A percentile compares a stretch with the other conserved stretches of the same genome.
These are phyloP conservation scores for Barnettozyma hawaiiensis DNA, from an alignment of 1,139 yeast genomes.

Conservation along the genomic window DNA sequence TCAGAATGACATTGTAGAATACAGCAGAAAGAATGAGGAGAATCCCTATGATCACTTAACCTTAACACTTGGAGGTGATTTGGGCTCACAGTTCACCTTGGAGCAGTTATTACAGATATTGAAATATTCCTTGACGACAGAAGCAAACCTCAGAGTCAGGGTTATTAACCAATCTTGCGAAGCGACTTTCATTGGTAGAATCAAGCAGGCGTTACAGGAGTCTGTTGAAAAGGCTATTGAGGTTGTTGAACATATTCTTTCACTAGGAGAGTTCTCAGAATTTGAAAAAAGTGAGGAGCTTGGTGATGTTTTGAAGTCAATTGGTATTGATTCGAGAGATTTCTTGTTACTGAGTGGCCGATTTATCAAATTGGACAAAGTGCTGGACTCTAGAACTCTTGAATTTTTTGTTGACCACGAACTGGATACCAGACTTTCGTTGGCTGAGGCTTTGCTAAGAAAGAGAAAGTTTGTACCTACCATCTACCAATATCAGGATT, in stretches of 20 bases:
- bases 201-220: constrained; percentile 15
- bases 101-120: constrained; percentile 41
- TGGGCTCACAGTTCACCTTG: constrained; percentile 32
- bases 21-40: constrained; percentile 17
- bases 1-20: constrained; percentile 19
- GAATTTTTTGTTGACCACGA: constrained; percentile 35
- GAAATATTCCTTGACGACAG: constrained; percentile 17
- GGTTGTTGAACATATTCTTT: constrained; percentile 12
- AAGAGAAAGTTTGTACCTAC: constrained; percentile 2
- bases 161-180: constrained; percentile 28
- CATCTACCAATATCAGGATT: constrained; percentile 28
- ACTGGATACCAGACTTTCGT: constrained; percentile 33
- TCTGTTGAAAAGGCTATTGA: constrained; percentile 17
- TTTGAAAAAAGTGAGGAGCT: constrained; percentile 4
- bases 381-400: constrained; percentile 22
- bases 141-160: constrained; percentile 34
- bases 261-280: constrained; percentile 12
- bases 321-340: constrained; percentile 11
- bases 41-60: constrained; percentile 26
- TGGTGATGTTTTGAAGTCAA: constrained; percentile 5
- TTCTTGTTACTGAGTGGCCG: constrained; percentile 37
- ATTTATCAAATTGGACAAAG: constrained; percentile 32
- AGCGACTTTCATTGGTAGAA: constrained; percentile 18
- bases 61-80: constrained; percentile 55
- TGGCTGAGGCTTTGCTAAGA: constrained; percentile 17